Conservation (phyloP, 192 early-diverging fungal genomes). For the Lunasporangiospora selenospora region DNA sequence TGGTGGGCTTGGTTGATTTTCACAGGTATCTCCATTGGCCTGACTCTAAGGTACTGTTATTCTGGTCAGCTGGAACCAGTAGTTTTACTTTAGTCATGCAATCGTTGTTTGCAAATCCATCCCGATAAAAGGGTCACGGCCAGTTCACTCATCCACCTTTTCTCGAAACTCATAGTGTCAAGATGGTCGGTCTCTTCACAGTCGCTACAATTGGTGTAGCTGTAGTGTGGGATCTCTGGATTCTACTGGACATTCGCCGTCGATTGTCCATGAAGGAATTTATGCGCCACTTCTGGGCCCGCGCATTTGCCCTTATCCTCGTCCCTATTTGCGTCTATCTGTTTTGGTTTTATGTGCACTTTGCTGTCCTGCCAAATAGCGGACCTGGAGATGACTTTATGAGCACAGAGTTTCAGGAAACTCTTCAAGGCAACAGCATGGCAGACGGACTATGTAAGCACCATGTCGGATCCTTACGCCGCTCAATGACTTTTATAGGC, state of each 20-base stretch:
- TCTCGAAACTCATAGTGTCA: slow-evolving; percentile 70
- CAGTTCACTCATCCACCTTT: neutral
- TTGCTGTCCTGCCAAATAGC: slow-evolving; percentile 76
- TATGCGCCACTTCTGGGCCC: slow-evolving; percentile 82
- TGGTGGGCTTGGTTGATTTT: slow-evolving; percentile 91
- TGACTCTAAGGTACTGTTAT: slow-evolving; percentile 65
- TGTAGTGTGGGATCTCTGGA: slow-evolving; percentile 89
- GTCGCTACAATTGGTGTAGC: slow-evolving; percentile 85
- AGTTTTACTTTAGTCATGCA: no score
- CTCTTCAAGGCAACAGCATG: slow-evolving; percentile 78
- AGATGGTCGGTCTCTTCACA: slow-evolving; percentile 95
- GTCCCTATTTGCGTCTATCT: slow-evolving; percentile 83
- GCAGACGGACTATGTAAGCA: slow-evolving; percentile 59
- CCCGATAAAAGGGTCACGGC: neutral
- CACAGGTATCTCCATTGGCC: slow-evolving; percentile 84
- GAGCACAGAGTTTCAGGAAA: slow-evolving; percentile 88
- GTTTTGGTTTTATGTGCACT: slow-evolving; percentile 93
- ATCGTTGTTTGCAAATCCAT: neutral
- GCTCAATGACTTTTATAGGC: slow-evolving; percentile 47
- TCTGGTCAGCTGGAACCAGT: no score
- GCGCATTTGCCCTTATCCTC: slow-evolving; percentile 83
- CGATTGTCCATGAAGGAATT: slow-evolving; percentile 75
- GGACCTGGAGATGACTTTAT: slow-evolving; percentile 96
- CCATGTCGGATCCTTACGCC: slow-evolving; percentile 18
- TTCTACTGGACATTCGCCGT: slow-evolving; percentile 85